Evolutionary conservation across 768 basidiomycete genomes (phyloP).

Genomic region (Xerocomellus dryophilus): DNA sequence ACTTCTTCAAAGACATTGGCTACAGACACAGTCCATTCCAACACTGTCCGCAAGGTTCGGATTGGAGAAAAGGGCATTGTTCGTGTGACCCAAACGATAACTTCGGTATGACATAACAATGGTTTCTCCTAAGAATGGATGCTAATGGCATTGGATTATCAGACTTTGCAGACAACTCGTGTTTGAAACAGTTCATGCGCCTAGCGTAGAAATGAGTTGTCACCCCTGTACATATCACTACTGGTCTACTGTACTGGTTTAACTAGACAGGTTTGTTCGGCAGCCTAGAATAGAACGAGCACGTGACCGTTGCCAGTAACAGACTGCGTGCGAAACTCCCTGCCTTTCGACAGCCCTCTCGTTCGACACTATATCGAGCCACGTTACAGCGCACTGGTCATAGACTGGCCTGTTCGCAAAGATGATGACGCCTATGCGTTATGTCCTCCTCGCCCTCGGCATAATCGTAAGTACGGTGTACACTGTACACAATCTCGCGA

Average conservation of each 20-base stretch:
- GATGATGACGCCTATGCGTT: slow-evolving; percentile 63
- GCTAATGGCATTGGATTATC: slow-evolving; percentile 4
- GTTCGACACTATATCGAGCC: no score
- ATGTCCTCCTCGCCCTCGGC: slow-evolving; percentile 46
- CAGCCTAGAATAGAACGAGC: no score
- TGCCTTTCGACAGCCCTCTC: neutral
- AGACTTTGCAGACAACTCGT: slow-evolving; percentile 31
- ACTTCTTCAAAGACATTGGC: slow-evolving; percentile 94
- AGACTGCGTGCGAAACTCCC: no score
- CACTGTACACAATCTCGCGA: neutral
- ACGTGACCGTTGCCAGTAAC: no score
- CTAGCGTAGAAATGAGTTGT: slow-evolving; percentile 14
- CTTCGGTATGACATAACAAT: slow-evolving; percentile 51
- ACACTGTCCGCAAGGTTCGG: slow-evolving; percentile 79
- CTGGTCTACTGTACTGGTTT: no score
- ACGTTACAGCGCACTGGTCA: neutral
- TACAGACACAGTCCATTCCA: slow-evolving; percentile 95
- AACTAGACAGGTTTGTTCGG: no score
- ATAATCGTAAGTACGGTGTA: slow-evolving; percentile 41
- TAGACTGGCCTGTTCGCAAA: slow-evolving; percentile 12
- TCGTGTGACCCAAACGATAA: slow-evolving; percentile 77
- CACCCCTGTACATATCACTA: no score
- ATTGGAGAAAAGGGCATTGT: slow-evolving; percentile 76
- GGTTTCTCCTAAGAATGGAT: neutral
- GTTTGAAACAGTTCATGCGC: slow-evolving; percentile 29